These are phyloP conservation scores for Fusarium austroafricanum DNA, from an alignment of 2,329 filamentous ascomycete genomes.

Conservation along the genomic window DNA sequence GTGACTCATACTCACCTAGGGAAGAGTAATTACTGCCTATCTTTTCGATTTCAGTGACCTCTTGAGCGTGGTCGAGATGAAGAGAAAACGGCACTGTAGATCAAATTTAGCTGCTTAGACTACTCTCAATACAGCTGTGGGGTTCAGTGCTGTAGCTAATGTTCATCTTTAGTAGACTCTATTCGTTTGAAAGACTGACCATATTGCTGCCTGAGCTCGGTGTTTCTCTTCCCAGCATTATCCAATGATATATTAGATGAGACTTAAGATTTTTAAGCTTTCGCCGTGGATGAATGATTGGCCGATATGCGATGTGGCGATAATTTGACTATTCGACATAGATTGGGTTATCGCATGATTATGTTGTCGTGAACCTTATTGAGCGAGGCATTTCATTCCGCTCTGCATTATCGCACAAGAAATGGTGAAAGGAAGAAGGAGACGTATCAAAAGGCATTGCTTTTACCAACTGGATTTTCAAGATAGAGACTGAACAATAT, in stretches of 20 bases:
- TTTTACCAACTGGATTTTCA: neutral
- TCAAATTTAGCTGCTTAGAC: no score
- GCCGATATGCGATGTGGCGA: no score
- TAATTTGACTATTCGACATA: no score
- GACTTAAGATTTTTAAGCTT: neutral
- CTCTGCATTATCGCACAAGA: neutral
- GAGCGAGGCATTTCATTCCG: neutral
- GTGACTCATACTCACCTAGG: conserved; percentile 19
- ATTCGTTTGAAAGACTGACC: neutral
- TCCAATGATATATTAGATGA: conserved; percentile 12
- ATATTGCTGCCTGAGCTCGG: conserved; percentile 28
- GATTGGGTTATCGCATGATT: neutral
- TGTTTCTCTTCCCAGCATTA: conserved; percentile 10
- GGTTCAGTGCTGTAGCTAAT: conserved; percentile 32
- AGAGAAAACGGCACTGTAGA: conserved; percentile 47
- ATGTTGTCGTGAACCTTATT: neutral
- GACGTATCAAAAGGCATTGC: neutral
- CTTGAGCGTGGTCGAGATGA: conserved; percentile 50
- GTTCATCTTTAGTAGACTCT: neutral
- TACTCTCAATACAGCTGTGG: no score
- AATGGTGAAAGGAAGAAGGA: neutral
- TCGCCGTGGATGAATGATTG: no score
- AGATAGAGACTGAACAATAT: neutral
- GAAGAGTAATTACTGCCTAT: neutral
- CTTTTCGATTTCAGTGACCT: conserved; percentile 1